Evolutionary conservation across 495 filamentous ascomycete species (phyloP), one percentile per base, ranked within the genome.

Genomic region (Penicillium nucicola): DNA sequence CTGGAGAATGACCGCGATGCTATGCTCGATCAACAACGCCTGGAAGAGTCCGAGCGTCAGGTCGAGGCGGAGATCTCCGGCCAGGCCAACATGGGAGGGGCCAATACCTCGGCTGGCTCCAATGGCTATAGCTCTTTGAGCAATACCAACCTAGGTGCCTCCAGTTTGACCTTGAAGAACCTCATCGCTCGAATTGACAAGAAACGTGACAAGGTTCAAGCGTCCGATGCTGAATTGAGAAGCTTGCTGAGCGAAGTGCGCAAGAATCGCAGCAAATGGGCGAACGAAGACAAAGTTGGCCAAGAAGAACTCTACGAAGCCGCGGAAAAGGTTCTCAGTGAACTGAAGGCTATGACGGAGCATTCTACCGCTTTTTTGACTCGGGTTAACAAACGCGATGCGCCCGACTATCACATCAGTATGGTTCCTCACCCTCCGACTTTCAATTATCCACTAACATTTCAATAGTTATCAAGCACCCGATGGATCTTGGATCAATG

Each of bases 221-320:
- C 95, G 10, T 95, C 90, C 3, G 95, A 99, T 68, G 85, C 89
- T 9, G 92, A 99, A 58, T 79, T 99, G 35, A 82, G 95, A 44
- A 87, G 81, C 40, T 72, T 99, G 50, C 92, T 99, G 81, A 95
- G 90, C 58, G 95, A 99, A 62, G 93, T 97, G 9, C 83, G 93
- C 45, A 97, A 97, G 62, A 96, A 96, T 61, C 77, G 93, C 56
- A 96, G 92, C 66, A 99, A 99, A 68, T 99, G 93, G 93, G 93
- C 93, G 15, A 97, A 84, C 67, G 93, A 97, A 66, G 93, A 99
- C 46, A 92, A 92, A 55, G 84, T 99, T 44, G 89, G 90, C 48
- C 93, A 99, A 69, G 93, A 97, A 60, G 93, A 99, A 70, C 81
- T 99, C 3, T 99, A 99, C 61, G 93, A 99, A 71, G 86, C 93